phyloP scores from a whole-genome alignment of 495 filamentous ascomycete genomes.

The Podospora fimiseda region DNA sequence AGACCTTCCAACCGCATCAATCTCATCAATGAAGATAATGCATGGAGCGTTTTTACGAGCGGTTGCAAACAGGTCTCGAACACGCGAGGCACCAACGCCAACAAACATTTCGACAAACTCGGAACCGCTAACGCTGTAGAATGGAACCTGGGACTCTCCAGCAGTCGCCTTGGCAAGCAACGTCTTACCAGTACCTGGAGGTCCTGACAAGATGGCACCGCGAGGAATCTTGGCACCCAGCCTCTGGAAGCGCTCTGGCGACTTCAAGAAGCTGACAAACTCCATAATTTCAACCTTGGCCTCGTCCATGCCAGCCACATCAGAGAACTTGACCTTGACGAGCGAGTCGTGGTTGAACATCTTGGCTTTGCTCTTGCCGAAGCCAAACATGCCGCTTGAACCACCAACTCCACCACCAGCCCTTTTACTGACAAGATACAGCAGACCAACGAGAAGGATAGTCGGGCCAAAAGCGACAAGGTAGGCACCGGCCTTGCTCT shows the following conservation, averaged over 20 bases:
- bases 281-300: constrained; percentile 99
- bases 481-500: constrained; percentile 58
- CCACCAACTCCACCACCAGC: constrained; percentile 52
- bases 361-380: constrained; percentile 91
- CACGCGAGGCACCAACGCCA: constrained; percentile 90
- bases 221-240: constrained; percentile 96
- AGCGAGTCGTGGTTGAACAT: constrained; percentile 95
- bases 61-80: constrained; percentile 90
- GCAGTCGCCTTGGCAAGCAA: constrained; percentile 94
- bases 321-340: constrained; percentile 91
- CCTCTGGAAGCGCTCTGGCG: constrained; percentile 81
- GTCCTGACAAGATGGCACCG: constrained; percentile 91
- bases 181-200: constrained; percentile 97
- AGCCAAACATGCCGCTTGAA: constrained; percentile 80
- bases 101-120: constrained; percentile 99
- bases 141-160: constrained; percentile 94
- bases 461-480: constrained; percentile 82
- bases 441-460: constrained; percentile 70
- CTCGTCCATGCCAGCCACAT: constrained; percentile 98
- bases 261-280: constrained; percentile 92
- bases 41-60: constrained; percentile 94
- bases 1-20: constrained; percentile 93
- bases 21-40: constrained; percentile 99
- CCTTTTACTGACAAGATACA: constrained; percentile 66
- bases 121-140: constrained; percentile 96